These are phyloP conservation scores for Stephania cephalantha DNA, from an alignment of 164 flowering plant species.

Conservation along the genomic window DNA sequence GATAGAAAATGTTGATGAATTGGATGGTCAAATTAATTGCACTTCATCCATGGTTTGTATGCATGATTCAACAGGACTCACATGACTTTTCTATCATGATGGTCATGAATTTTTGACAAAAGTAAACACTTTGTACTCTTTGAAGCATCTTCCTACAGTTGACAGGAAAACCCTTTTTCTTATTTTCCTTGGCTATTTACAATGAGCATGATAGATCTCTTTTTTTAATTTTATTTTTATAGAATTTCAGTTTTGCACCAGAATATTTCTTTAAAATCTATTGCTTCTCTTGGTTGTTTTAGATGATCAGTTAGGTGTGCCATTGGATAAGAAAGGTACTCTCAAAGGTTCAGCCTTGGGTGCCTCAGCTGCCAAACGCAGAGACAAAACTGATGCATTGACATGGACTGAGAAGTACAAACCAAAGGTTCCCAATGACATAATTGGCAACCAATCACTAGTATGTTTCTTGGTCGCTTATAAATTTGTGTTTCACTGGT, in stretches of 20 bases:
- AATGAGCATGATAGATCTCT: not conserved
- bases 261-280: not conserved
- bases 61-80: not conserved
- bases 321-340: constrained; percentile 24
- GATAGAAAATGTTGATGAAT: not conserved
- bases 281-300: constrained; percentile 9
- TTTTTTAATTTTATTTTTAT: not conserved
- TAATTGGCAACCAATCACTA: constrained; percentile 84
- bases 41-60: not conserved
- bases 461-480: constrained; percentile 33
- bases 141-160: not conserved
- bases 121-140: not conserved
- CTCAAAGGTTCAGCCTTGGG: constrained; percentile 24
- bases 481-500: constrained; percentile 1
- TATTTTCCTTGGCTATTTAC: not conserved
- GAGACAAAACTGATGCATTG: constrained; percentile 28
- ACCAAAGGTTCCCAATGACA: constrained; percentile 77
- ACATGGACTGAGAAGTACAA: constrained; percentile 91
- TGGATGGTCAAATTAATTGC: not conserved
- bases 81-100: not conserved
- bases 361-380: constrained; percentile 36
- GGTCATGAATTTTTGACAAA: not conserved
- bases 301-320: constrained; percentile 21
- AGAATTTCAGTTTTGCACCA: not conserved
- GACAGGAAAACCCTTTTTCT: not conserved